Base-by-base conservation (phyloP, 2,329 filamentous ascomycete genomes). In the Sporothrix pseudoabietina region DNA sequence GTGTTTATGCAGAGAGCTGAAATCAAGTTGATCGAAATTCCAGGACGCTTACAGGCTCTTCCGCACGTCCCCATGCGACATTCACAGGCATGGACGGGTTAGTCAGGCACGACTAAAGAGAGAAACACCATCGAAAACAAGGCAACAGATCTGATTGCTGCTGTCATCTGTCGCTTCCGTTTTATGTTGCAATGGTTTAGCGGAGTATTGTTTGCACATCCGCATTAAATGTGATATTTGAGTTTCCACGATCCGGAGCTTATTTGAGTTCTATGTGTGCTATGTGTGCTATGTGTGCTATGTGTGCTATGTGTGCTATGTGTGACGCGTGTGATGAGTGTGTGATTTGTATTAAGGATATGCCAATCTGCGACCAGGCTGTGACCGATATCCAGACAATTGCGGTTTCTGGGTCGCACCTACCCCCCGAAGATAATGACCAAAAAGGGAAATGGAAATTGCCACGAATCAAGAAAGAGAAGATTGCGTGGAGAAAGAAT, bases 291-390 rank as follows among this genome's bases (percentile, higher is more conserved):
- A 14, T 63, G 14, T 22, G 61, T 66, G 39, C 30, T 44, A 16
- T 47, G n/a, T 30, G 39, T 39, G 55, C n/a, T n/a, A 14, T 63
- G 14, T 22, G 61, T 66, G 39, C 30, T 44, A 16, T 47, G n/a
- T 30, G 39, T 39, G 55, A 39, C 55, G 55, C 55, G 55, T 59
- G 55, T 39, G 14, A 32, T 22, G 22, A 63, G 57, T 26, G 61
- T 65, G 61, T 65, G 61, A 19, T 44, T 47, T 65, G 39, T 47
- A 47, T 47, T 14, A 26, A 44, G 16, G 61, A 39, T 30, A 26
- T 30, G 39, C 16, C 61, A 26, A 66, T 66, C 22, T 66, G 61
- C 61, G 61, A 39, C 39, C 61, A 65, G 61, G 61, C 61, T 47
- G 61, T 66, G 39, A 30, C 61, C 39, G 39, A 30, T 9, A 47